These are phyloP conservation scores for Coniochaeta sp. DNA, from an alignment of 2,329 filamentous ascomycete genomes.

Conservation along the genomic window DNA sequence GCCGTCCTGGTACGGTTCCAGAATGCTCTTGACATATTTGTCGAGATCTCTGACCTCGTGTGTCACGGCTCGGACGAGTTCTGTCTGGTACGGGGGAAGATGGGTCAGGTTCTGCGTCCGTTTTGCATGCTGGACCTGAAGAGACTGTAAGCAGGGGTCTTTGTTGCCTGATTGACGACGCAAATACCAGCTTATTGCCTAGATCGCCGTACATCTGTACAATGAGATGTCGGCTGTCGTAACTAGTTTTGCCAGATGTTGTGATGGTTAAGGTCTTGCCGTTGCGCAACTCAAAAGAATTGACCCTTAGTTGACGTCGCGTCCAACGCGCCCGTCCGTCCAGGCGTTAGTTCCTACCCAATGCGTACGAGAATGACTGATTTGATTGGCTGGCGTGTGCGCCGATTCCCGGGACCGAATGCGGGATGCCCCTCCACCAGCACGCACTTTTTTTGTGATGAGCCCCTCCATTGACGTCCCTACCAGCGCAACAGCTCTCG, in stretches of 20 bases:
- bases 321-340: not conserved
- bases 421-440: not conserved
- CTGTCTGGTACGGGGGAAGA: constrained; percentile 86
- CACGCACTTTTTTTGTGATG: not conserved
- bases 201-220: constrained; percentile 77
- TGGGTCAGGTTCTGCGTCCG: constrained; percentile 79
- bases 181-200: constrained; percentile 70
- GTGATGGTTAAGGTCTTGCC: not conserved
- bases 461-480: not conserved
- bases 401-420: not conserved
- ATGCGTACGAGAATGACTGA: not conserved
- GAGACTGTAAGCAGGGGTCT: constrained; percentile 9
- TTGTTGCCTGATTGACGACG: not conserved
- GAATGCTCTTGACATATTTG: constrained; percentile 70
- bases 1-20: constrained; percentile 69
- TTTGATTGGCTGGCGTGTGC: not conserved
- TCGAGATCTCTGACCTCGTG: constrained; percentile 92
- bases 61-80: constrained; percentile 78
- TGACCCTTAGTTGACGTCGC: not conserved
- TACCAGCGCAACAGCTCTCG: not conserved
- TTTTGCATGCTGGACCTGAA: constrained; percentile 89
- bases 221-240: not conserved
- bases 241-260: not conserved
- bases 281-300: not conserved
- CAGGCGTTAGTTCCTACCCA: not conserved